Conservation (phyloP, 2,329 filamentous ascomycete species). For the Neofusicoccum cordaticola region DNA sequence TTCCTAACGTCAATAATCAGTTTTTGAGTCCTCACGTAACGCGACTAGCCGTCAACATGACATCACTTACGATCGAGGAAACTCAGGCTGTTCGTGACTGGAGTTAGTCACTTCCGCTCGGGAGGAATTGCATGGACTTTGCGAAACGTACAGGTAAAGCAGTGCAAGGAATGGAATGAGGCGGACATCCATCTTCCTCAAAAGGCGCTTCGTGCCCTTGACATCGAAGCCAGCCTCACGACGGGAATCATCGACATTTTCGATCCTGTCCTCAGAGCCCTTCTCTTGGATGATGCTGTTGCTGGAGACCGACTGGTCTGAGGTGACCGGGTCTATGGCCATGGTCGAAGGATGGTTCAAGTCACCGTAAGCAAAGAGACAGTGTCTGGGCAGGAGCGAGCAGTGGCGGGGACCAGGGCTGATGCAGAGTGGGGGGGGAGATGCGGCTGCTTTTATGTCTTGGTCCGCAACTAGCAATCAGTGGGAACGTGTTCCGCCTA, state of each 20-base stretch:
- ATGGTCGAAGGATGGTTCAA: not conserved
- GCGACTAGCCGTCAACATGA: not conserved
- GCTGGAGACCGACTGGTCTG: conserved; percentile 3
- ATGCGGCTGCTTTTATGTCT: conserved; percentile 4
- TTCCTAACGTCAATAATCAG: conserved; percentile 20
- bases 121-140: not conserved
- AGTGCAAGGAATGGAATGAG: conserved; percentile 60
- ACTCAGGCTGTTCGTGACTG: conserved; percentile 36
- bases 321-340: conserved; percentile 1
- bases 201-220: conserved; percentile 47
- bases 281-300: conserved; percentile 3
- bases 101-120: not conserved
- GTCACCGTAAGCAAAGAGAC: not conserved
- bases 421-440: not conserved
- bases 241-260: not conserved
- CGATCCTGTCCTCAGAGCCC: not conserved
- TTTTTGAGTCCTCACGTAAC: not conserved
- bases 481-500: not conserved
- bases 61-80: conserved; percentile 46
- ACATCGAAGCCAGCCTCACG: conserved; percentile 33
- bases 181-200: conserved; percentile 54
- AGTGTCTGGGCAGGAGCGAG: not conserved
- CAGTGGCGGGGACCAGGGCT: not conserved
- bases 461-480: not conserved
- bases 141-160: conserved; percentile 50